Conservation (phyloP, 495 filamentous ascomycete genomes). For the Talaromyces nanjingensis region DNA sequence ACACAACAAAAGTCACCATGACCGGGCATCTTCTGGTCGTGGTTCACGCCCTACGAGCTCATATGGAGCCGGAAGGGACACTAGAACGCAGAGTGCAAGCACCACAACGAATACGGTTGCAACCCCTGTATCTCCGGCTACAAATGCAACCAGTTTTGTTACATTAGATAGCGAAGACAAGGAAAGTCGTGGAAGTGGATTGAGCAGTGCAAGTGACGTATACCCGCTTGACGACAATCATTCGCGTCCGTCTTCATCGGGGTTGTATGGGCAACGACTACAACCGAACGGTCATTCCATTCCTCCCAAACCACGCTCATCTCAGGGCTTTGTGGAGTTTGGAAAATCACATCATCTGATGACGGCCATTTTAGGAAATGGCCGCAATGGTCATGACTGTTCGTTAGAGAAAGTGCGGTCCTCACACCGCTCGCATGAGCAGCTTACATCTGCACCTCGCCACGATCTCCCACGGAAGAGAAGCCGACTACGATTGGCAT, state of each 20-base stretch:
- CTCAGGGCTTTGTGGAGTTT: slow-evolving; percentile 19
- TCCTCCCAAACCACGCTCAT: slow-evolving; percentile 15
- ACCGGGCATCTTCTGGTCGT: slow-evolving; percentile 19
- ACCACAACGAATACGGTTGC: slow-evolving; percentile 37
- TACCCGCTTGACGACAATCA: slow-evolving; percentile 16
- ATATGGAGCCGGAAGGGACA: slow-evolving; percentile 33
- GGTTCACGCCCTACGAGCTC: slow-evolving; percentile 31
- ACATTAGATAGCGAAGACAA: slow-evolving; percentile 44
- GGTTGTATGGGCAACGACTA: slow-evolving; percentile 16
- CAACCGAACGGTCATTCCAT: slow-evolving; percentile 15
- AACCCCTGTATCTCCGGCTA: slow-evolving; percentile 41
- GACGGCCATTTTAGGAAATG: slow-evolving; percentile 17
- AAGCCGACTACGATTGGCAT: slow-evolving; percentile 38
- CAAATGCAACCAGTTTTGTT: slow-evolving; percentile 46
- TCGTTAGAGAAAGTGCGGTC: not conserved
- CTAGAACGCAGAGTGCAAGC: slow-evolving; percentile 37
- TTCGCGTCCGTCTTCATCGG: slow-evolving; percentile 26
- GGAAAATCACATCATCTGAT: slow-evolving; percentile 22
- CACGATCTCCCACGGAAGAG: slow-evolving; percentile 27
- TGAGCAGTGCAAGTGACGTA: slow-evolving; percentile 14
- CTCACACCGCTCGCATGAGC: slow-evolving; percentile 1
- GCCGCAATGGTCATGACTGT: slow-evolving; percentile 20
- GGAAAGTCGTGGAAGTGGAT: slow-evolving; percentile 22
- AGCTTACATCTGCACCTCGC: not conserved
- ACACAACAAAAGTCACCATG: slow-evolving; percentile 28